Base-by-base conservation (phyloP, 2,329 filamentous ascomycete genomes). In the Aspergillus neotritici region DNA sequence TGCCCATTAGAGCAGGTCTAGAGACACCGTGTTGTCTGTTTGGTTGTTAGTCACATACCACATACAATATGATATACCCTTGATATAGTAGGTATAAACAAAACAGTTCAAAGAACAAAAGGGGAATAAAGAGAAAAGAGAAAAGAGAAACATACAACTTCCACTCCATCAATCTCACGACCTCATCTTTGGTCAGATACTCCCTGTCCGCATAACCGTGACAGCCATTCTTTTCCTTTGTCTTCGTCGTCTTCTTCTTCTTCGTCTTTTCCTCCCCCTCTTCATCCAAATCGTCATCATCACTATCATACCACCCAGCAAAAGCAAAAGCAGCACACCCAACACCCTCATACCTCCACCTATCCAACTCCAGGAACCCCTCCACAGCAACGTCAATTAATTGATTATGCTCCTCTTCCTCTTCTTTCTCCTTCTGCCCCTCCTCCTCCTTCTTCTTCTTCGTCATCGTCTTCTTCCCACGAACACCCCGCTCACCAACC, bases 151-250 rank as follows among this genome's bases (percentile, higher is more conserved):
- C 64, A 55, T 52, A 72, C 69, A 67, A 55, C 49, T 72, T 72
- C 69, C 69, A 72, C 36, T 69, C 65, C 51, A 72, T 66, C 39
- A 69, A 49, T 37, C 49, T 55, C 37, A 65, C 52, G 30, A 70
- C 35, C 12, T 70, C 62, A 2, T 64, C 60, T 28, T 65, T 66
- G 9, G 52, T 52, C 6, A 70, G 37, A 41, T 52, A 55, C 5
- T n/a, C n/a, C n/a, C 38, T 40, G 10, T 36, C 41, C 11, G 8
- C 34, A 12, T 11, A 34, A 17, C 29, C 15, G n/a, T n/a, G n/a
- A n/a, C n/a, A n/a, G n/a, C n/a, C n/a, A n/a, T n/a, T n/a, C n/a
- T n/a, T n/a, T n/a, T n/a, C n/a, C n/a, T n/a, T n/a, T n/a, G n/a
- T n/a, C 45, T 9, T 45, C 41, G n/a, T 47, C 50, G 4, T 52